A percentile compares a stretch with the other conserved stretches of the same genome.
Conservation (phyloP, 257 asterid genomes). For the Nicotiana tabacum region DNA sequence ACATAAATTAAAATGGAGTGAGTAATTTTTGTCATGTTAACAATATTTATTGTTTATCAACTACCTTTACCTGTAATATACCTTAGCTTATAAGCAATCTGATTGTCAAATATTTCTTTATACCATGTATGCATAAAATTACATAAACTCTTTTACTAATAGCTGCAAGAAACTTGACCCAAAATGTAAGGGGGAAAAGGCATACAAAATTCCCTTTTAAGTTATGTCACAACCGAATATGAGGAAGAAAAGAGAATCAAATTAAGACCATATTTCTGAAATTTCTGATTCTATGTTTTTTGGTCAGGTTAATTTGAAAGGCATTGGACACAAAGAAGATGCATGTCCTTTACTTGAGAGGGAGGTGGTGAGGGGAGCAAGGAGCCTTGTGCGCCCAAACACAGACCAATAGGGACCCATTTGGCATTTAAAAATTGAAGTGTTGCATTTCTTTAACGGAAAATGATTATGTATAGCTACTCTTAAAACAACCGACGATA, state of each 20-base stretch:
- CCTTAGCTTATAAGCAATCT: background rate
- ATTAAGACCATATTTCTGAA: background rate
- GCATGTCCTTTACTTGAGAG: background rate
- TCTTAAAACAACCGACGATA: no score
- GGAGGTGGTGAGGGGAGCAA: background rate
- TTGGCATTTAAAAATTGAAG: background rate
- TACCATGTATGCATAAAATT: background rate
- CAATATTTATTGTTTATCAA: background rate
- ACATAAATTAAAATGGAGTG: background rate
- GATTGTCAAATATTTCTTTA: background rate
- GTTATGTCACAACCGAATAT: background rate
- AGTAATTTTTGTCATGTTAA: background rate
- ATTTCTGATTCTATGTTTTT: background rate
- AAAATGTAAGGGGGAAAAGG: background rate
- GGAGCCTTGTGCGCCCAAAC: background rate
- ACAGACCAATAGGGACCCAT: background rate
- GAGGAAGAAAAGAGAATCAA: background rate
- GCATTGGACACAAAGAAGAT: background rate
- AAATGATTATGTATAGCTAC: rapidly evolving
- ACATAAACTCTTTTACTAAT: background rate
- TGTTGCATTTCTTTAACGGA: background rate
- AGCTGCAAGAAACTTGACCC: background rate
- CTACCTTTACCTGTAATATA: background rate
- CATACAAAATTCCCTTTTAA: background rate
- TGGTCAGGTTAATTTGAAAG: background rate